Conservation (phyloP, 2,329 filamentous ascomycete genomes). For the Stagonosporopsis vannaccii region DNA sequence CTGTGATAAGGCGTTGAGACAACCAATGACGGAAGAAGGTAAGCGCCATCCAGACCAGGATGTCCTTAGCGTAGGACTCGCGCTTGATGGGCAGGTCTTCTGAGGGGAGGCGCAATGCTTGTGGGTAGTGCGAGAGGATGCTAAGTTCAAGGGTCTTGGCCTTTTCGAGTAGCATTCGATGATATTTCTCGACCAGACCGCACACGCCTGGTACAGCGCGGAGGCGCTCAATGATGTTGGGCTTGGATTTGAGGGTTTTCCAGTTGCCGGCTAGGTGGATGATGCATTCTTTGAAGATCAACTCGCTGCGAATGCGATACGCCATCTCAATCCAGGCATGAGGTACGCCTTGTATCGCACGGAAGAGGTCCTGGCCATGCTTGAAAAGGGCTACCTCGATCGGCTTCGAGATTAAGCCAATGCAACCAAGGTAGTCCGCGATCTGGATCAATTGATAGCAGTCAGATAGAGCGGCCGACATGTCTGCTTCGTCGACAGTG, state of each 20-base stretch:
- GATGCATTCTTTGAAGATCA: constrained; percentile 56
- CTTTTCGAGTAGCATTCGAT: constrained; percentile 34
- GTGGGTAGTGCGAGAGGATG: constrained; percentile 38
- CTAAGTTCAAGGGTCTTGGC: constrained; percentile 36
- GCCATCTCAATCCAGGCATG: constrained; percentile 57
- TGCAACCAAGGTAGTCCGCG: constrained; percentile 56
- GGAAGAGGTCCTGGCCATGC: constrained; percentile 56
- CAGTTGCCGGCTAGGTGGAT: constrained; percentile 56
- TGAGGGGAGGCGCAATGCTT: constrained; percentile 33
- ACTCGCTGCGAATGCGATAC: constrained; percentile 54
- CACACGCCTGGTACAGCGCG: constrained; percentile 30
- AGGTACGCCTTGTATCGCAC: constrained; percentile 53
- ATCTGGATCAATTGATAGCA: constrained; percentile 54
- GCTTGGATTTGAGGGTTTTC: constrained; percentile 29
- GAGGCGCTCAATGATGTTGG: constrained; percentile 22
- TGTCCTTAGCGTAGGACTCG: constrained; percentile 56
- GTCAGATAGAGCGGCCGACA: constrained; percentile 51
- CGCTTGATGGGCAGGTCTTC: constrained; percentile 48
- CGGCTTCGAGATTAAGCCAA: constrained; percentile 52
- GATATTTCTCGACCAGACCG: constrained; percentile 43
- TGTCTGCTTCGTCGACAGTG: constrained; percentile 49
- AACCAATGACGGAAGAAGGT: constrained; percentile 58
- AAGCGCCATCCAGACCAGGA: constrained; percentile 61
- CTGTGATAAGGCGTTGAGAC: constrained; percentile 49
- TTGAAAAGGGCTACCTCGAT: constrained; percentile 59